phyloP scores from a whole-genome alignment of 108 stramenopile genomes.

The Pseudonitzschia multistriata region DNA sequence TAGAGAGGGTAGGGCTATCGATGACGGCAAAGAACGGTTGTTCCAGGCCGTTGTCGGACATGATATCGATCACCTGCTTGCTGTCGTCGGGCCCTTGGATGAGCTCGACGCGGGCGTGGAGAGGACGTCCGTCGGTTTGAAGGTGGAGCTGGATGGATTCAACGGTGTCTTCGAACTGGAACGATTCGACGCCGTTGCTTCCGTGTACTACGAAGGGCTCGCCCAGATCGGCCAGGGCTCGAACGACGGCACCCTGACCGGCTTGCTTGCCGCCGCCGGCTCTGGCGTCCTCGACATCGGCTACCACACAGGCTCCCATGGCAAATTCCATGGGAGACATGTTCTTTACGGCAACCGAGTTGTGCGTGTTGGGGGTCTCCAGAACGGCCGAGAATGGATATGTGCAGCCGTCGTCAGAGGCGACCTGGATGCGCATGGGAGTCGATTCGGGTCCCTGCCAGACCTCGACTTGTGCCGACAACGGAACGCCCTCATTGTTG shows the following conservation, averaged over 20 bases:
- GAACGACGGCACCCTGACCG: constrained; percentile 14
- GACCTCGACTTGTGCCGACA: constrained; percentile 10
- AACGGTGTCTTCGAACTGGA: constrained; percentile 13
- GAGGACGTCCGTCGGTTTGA: constrained; percentile 59
- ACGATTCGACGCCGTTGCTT: constrained; percentile 10
- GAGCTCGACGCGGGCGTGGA: constrained; percentile 60
- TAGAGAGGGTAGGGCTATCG: constrained; percentile 36
- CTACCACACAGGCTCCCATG: constrained; percentile 49
- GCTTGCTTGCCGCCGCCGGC: constrained; percentile 11
- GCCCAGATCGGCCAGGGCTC: constrained; percentile 1
- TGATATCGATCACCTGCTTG: constrained; percentile 64
- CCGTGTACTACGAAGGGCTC: background rate
- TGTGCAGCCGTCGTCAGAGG: constrained; percentile 56
- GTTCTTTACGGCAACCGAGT: constrained; percentile 58
- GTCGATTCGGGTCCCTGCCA: constrained; percentile 57
- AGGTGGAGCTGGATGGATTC: constrained; percentile 47
- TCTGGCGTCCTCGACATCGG: constrained; percentile 15
- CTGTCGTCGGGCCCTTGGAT: constrained; percentile 59
- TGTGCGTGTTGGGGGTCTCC: constrained; percentile 58
- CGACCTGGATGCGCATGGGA: constrained; percentile 54
- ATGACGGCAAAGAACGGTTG: constrained; percentile 63
- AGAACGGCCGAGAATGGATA: constrained; percentile 60
- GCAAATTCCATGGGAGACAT: constrained; percentile 64
- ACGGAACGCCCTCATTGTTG: constrained; percentile 11
- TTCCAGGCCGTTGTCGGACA: constrained; percentile 55